Evolutionary conservation across 208 protist genomes (phyloP), one percentile per base, ranked within the genome.

Genomic region (Porcisia hertigi): DNA sequence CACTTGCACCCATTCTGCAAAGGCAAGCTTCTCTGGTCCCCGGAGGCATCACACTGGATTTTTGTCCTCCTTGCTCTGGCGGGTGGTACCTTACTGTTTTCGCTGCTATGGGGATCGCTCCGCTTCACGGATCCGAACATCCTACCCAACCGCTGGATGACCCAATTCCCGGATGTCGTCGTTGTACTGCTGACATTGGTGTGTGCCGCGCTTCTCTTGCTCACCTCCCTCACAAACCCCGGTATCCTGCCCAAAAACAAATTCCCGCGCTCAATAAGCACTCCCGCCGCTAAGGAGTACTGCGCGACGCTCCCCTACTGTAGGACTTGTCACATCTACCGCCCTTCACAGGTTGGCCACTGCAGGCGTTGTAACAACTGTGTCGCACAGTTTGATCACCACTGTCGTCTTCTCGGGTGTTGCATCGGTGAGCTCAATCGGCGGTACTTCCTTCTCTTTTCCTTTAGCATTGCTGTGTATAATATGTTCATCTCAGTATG

Each of bases 301-400:
- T 82, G 73, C 69, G 77, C 73, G 49, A 82, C 78, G 16, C 78
- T 82, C 7, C 73, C 72, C 3, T 78, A 69, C 60, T 82, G 78
- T 34, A 71, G 74, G 72, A 78, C 59, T 49, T 82, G 78, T 41
- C 78, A 78, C 43, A 78, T 82, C 41, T 75, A 82, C 73, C 78
- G 78, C 2, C 78, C 78, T 7, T 78, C 78, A 20, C 69, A 73
- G 58, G 73, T 72, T n/a, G 78, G 72, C 39, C 78, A 82, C 73
- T 82, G 78, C 43, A 34, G 66, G 8, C 78, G 78, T 8, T 82
- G 78, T 67, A 82, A 82, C 69, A 82, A 82, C 69, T 82, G 78
- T 36, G 73, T 82, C 3, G 78, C 78, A 30, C 60, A 75, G 73
- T 66, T 82, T 30, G 78, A 82, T 70, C 78, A 78, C 47, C 78